Evolutionary conservation across 345 rosid genomes (phyloP), one percentile per base, ranked within the genome.

Genomic region (Trapa incisa): DNA sequence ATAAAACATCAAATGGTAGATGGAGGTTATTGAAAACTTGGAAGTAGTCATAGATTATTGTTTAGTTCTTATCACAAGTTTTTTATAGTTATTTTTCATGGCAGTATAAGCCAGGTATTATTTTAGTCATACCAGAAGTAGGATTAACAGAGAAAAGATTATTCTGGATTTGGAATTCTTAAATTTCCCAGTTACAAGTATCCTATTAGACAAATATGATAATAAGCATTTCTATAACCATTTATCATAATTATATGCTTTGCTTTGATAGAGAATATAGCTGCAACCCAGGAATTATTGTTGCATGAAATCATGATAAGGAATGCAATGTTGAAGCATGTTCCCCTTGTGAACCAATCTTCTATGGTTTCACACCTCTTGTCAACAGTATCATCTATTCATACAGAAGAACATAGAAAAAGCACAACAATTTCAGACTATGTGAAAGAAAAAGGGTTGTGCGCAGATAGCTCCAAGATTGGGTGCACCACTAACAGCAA

Each of bases 391-490:
- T 80, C 90, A 13, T 70, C 98, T 61, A 78, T 97, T 54, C 79
- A 82, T 29, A 88, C 91, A 45, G 96, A 90, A 69, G 99, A 94
- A 77, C 89, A 86, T 38, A 94, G 96, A 66, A 97, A 91, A 75
- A 87, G 94, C 83, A 80, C 99, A 3, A 87, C 86, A 0, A 87
- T 94, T 70, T 67, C 91, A 3, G 99, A 90, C 54, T 54, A 88
- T 39, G 66, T 94, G 85, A 87, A 82, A 57, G 83, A 73, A 0
- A 91, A 94, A 80, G 97, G 96, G 61, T 87, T 86, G 77, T 66
- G 67, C 66, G 96, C 96, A 1, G 96, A 94, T 81, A 97, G 99
- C 60, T 94, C 99, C 71, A 88, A 96, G 97, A 92, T 94, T 74
- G 90, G 99, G 99, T 90, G 99, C 86, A 85, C 96, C 3, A 87